Evolutionary conservation across 306 rosid species (phyloP).

Genomic region (Canavalia gladiata): DNA sequence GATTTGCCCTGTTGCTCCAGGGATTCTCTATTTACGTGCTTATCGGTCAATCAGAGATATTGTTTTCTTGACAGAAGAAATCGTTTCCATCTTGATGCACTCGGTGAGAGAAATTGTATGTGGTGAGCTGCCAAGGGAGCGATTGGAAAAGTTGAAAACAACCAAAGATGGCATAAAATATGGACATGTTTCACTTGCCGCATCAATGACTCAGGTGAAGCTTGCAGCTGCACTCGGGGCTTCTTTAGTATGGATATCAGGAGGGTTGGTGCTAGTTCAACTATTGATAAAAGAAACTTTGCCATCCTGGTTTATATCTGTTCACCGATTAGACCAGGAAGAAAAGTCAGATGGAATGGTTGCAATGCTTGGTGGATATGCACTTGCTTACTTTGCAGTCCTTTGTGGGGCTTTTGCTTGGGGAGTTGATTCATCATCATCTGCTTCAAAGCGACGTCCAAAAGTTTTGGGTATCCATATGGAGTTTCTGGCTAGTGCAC

Average conservation of each 20-base stretch:
- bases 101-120: constrained; percentile 80
- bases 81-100: constrained; percentile 80
- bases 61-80: constrained; percentile 77
- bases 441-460: constrained; percentile 84
- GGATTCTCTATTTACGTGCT: constrained; percentile 86
- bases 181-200: constrained; percentile 76
- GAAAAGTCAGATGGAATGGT: constrained; percentile 75
- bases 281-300: constrained; percentile 84
- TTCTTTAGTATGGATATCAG: constrained; percentile 87
- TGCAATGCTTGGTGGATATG: constrained; percentile 88
- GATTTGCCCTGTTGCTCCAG: constrained; percentile 91
- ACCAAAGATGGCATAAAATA: constrained; percentile 62
- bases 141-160: constrained; percentile 56
- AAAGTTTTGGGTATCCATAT: constrained; percentile 79
- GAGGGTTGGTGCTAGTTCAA: constrained; percentile 82
- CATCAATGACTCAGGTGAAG: constrained; percentile 79
- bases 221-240: constrained; percentile 95
- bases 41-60: constrained; percentile 73
- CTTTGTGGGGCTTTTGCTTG: constrained; percentile 90
- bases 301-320: constrained; percentile 94
- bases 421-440: constrained; percentile 90
- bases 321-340: constrained; percentile 68
- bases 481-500: constrained; percentile 95
- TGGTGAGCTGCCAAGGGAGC: constrained; percentile 59
- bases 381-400: constrained; percentile 85